Base-by-base conservation (phyloP, 208 protist genomes). In the Leptomonas seymouri region DNA sequence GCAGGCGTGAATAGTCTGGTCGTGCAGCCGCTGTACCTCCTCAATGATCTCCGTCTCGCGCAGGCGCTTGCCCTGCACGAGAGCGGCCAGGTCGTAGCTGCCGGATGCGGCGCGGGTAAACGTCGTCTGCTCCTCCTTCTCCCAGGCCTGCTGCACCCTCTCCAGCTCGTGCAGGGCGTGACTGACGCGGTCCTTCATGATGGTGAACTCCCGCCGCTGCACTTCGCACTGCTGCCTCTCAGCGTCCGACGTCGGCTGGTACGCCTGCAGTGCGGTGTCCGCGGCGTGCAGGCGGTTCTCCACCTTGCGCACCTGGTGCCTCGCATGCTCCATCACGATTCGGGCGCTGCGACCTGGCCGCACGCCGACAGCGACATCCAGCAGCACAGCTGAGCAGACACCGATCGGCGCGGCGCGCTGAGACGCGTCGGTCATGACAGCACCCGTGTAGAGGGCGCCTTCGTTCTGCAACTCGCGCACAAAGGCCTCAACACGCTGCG, bases 321-420 rank as follows among this genome's bases (percentile, higher is more conserved):
- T 53, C 7, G 88, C 86, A 62, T 97, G 90, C 34, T 94, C 84
- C 31, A 97, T 70, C 14, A 90, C 86, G 36, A 91, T 91, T 34
- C 83, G 76, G 9, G 87, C 92, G 58, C 69, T 82, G 30, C 78
- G 75, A 27, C 73, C 81, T 11, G 92, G 89, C 5, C 87, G 82
- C 21, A 97, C 86, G 45, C 92, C 92, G 9, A 97, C 79, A 14
- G 80, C 83, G 12, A 97, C 84, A 58, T 94, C 92, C 25, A 94
- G 69, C 45, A 95, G 64, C 56, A 89, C 68, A 3, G 83, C 69
- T 2, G 89, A 94, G 36, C 81, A 67, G 34, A 91, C 65, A 9
- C 89, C 89, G 42, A 87, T 65, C 16, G 82, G 65, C 23, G 44
- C 70, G 1, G 85, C 67, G 11, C 64, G 63, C 71, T 88, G 75